Conservation (phyloP, 176 grass and related monocot genomes). For the Carex parvula region DNA sequence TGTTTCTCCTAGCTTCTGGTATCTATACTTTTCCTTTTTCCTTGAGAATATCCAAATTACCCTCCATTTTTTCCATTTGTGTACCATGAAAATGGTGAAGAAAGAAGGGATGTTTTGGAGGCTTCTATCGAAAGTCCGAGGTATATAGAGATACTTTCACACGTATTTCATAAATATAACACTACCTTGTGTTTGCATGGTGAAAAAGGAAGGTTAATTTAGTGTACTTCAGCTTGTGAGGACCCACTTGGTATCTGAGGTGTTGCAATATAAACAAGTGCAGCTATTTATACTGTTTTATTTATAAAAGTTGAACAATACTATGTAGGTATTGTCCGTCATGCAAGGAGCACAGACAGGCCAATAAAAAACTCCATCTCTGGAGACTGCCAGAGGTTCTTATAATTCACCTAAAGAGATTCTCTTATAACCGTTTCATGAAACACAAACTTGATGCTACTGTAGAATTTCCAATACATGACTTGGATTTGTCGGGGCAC, state of each 20-base stretch:
- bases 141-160: neutral
- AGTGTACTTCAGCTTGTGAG: neutral
- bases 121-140: neutral
- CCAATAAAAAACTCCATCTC: conserved; percentile 83
- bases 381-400: conserved; percentile 96
- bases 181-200: neutral
- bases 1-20: neutral
- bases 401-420: conserved; percentile 92
- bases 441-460: conserved; percentile 89
- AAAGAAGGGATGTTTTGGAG: neutral
- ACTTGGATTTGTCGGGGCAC: conserved; percentile 78
- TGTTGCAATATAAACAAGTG: neutral
- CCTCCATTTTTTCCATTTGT: neutral
- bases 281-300: neutral
- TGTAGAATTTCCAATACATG: conserved; percentile 83
- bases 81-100: neutral
- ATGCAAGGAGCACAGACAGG: conserved; percentile 82
- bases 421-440: conserved; percentile 72
- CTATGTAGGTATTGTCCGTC: conserved; percentile 72
- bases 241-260: neutral
- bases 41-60: neutral
- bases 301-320: neutral
- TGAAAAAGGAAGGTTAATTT: neutral
- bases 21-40: neutral
- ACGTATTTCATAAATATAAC: neutral